Evolutionary conservation across 2,329 filamentous ascomycete genomes (phyloP).

Genomic region (Aschersonia sp.): DNA sequence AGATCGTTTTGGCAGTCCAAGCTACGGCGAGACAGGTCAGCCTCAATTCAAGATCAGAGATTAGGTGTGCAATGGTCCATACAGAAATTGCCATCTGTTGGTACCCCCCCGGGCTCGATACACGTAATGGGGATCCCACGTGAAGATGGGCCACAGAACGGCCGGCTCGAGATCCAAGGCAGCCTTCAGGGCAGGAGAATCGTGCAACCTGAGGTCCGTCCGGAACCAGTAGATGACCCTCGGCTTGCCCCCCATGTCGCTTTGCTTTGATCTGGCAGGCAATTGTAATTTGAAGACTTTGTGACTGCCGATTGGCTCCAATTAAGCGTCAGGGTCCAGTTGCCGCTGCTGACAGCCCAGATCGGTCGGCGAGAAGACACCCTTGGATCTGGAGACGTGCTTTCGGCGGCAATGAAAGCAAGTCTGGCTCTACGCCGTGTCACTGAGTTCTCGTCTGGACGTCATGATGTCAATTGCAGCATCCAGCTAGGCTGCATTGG

Average conservation of each 20-base stretch:
- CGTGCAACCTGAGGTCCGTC: conserved; percentile 64
- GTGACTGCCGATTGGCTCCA: too few relatives aligned
- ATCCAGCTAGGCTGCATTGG: background rate
- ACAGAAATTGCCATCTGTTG: conserved; percentile 65
- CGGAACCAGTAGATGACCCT: conserved; percentile 65
- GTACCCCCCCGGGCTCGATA: conserved; percentile 55
- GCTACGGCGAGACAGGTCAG: conserved; percentile 16
- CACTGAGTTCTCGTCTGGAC: background rate
- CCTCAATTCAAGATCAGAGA: background rate
- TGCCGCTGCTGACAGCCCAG: too few relatives aligned
- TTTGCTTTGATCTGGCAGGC: background rate
- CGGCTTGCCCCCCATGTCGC: conserved; percentile 14
- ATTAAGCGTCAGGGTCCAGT: too few relatives aligned
- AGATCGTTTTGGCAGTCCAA: conserved; percentile 63
- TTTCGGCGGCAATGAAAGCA: background rate
- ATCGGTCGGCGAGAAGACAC: too few relatives aligned
- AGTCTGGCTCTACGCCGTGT: background rate
- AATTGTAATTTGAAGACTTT: background rate
- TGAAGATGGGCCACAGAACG: conserved; percentile 62
- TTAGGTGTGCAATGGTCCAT: conserved; percentile 7
- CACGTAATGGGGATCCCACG: conserved; percentile 71
- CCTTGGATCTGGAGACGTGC: background rate
- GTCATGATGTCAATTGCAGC: conserved; percentile 5
- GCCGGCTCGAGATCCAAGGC: conserved; percentile 56
- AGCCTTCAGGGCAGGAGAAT: conserved; percentile 59